Conservation (phyloP, 2,329 filamentous ascomycete genomes). For the Fonsecaea multimorphosa region DNA sequence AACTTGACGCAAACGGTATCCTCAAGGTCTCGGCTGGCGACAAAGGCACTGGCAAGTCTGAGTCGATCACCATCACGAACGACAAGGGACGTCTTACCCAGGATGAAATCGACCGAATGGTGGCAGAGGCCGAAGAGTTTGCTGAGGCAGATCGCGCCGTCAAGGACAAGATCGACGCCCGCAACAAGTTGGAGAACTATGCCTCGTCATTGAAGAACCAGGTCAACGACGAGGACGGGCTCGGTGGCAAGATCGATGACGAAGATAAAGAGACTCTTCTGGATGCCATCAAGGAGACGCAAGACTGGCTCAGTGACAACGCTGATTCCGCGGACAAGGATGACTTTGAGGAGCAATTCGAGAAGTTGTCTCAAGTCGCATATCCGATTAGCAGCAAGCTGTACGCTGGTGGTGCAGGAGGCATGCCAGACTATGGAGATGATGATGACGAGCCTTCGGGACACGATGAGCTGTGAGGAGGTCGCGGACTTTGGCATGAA, state of each 20-base stretch:
- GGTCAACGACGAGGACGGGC: conserved; percentile 93
- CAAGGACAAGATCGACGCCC: conserved; percentile 93
- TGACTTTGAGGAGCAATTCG: conserved; percentile 99
- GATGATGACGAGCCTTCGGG: conserved; percentile 66
- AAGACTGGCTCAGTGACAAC: conserved; percentile 97
- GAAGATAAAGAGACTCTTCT: conserved; percentile 97
- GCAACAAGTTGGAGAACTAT: conserved; percentile 98
- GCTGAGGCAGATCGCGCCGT: conserved; percentile 99
- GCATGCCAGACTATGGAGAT: conserved; percentile 63
- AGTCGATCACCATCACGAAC: conserved; percentile 99
- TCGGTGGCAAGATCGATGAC: conserved; percentile 97
- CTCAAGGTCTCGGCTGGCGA: conserved; percentile 94
- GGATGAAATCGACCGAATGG: conserved; percentile 99
- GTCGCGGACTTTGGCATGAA: conserved; percentile 13
- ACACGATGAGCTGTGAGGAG: conserved; percentile 74
- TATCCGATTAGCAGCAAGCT: conserved; percentile 99
- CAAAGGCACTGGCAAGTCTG: conserved; percentile 96
- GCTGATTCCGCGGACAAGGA: conserved; percentile 81
- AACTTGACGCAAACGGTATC: conserved; percentile 98
- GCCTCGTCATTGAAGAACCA: conserved; percentile 99
- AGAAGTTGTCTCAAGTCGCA: conserved; percentile 95
- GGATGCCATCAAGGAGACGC: conserved; percentile 94
- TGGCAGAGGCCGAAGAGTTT: conserved; percentile 96
- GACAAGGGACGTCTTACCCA: conserved; percentile 97
- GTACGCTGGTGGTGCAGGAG: conserved; percentile 74